Base-by-base conservation (phyloP, 352 stramenopile genomes). In the Globisporangium spiculum region DNA sequence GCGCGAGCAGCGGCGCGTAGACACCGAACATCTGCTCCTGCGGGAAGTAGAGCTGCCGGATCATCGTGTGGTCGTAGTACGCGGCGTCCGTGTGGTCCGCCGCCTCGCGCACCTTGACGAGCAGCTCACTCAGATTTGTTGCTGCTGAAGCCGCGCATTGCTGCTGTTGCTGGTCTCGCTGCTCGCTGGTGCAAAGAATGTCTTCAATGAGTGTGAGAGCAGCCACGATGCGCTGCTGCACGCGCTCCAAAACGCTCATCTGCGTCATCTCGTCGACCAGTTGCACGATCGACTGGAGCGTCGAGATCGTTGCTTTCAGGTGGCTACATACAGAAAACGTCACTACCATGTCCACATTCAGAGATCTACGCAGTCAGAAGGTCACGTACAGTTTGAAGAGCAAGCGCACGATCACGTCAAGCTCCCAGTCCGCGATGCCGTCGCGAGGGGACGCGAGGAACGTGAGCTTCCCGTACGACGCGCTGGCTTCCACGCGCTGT, bases 11-110 rank as follows among this genome's bases (percentile, higher is more conserved):
- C 41, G 82, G 82, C 8, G 80, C 80, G 60, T 89, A 90, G 12
- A 90, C 82, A 2, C 80, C 82, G 26, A 88, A 63, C 76, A 90
- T 87, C 26, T 90, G 80, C 59, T 88, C 82, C 70, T 90, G 78
- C 7, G 82, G 82, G 60, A 90, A 90, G 64, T 90, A 90, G 38
- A 90, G 72, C 63, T 90, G 82, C 1, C 80, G 82, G 67, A 88
- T 88, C 82, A 90, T 90, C 30, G 82, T 89, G 68, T 84, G 80
- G 66, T 90, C 82, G 58, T 84, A 88, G 67, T 90, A 88, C 50
- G 80, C 82, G 4, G 75, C 73, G 57, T 90, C 75, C 5, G 82
- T 77, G 18, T 88, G 70, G 9, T 84, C 72, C 5, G 76, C 75
- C 6, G 81, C 81, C 64, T 86, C 64, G 44, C 81, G 79, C 59